Evolutionary conservation across 768 basidiomycete species (phyloP).

Genomic region (Phlebiopsis gigantea): DNA sequence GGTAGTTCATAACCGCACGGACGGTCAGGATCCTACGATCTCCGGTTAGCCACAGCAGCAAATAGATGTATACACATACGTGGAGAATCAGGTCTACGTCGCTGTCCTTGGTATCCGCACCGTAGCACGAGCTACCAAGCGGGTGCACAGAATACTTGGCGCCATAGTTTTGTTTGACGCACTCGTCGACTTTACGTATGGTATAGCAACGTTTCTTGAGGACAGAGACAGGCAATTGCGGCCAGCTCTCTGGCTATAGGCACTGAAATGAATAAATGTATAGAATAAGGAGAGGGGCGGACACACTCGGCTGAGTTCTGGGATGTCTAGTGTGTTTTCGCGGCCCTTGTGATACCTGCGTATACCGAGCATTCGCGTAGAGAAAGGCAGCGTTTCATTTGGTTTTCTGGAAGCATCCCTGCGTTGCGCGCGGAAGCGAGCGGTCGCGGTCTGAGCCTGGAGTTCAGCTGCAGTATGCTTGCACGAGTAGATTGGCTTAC

Average conservation of each 20-base stretch:
- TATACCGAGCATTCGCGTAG: too few species aligned
- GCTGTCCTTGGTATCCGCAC: constrained; percentile 33
- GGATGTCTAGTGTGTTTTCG: background rate
- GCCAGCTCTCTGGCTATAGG: background rate
- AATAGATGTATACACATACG: constrained; percentile 32
- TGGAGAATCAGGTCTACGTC: constrained; percentile 51
- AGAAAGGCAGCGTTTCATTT: too few species aligned
- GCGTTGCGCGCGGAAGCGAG: too few species aligned
- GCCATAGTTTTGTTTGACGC: constrained; percentile 29
- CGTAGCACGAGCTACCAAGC: constrained; percentile 51
- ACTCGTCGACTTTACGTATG: constrained; percentile 19
- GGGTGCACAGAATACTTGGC: constrained; percentile 28
- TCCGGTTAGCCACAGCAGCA: background rate
- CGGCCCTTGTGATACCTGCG: background rate
- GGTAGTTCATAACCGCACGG: background rate
- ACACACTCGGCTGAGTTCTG: background rate
- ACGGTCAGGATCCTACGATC: background rate
- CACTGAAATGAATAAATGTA: background rate
- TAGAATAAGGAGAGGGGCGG: background rate
- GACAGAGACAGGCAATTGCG: background rate
- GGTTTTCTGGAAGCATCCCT: too few species aligned
- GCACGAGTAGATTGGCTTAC: too few species aligned
- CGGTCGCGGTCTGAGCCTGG: too few species aligned
- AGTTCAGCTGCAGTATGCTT: too few species aligned
- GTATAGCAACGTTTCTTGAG: constrained; percentile 2